These are phyloP conservation scores for Pythium phragmiticola DNA, from an alignment of 352 stramenopile species.

Conservation along the genomic window DNA sequence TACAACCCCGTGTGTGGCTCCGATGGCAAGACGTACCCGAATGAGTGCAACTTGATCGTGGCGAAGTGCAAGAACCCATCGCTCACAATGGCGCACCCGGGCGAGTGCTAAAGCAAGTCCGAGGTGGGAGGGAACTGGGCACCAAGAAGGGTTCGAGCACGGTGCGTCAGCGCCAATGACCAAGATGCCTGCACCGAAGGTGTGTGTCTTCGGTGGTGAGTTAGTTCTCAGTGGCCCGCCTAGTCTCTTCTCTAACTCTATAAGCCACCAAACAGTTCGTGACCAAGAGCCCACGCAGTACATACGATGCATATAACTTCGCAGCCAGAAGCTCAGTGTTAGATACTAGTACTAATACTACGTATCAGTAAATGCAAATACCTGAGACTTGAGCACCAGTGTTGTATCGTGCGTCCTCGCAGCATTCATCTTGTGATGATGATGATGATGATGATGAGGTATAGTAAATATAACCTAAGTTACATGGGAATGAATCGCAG, in stretches of 20 bases:
- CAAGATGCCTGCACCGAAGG: slow-evolving; percentile 3
- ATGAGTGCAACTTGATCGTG: slow-evolving; percentile 32
- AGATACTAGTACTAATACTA: too few relatives aligned
- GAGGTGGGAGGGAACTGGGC: background rate
- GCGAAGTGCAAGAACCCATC: slow-evolving; percentile 20
- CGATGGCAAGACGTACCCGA: slow-evolving; percentile 44
- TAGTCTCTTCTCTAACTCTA: slow-evolving; percentile 1
- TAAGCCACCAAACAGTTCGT: background rate
- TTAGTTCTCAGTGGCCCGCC: background rate
- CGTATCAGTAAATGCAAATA: background rate
- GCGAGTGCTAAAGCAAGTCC: background rate
- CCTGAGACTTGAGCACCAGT: background rate
- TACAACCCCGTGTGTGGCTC: slow-evolving; percentile 42
- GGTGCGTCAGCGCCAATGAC: background rate
- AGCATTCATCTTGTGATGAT: background rate
- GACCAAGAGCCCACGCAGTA: too few relatives aligned
- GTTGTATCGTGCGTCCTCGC: background rate
- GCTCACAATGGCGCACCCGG: slow-evolving; percentile 9
- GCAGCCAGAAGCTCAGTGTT: too few relatives aligned
- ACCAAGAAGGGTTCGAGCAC: background rate
- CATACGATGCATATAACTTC: too few relatives aligned
- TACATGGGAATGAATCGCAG: background rate
- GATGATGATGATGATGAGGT: too few relatives aligned
- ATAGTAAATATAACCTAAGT: too few relatives aligned
- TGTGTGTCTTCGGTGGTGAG: background rate